Evolutionary conservation across 2,329 filamentous ascomycete species (phyloP).

Genomic region (Westerdykella aurantiaca): DNA sequence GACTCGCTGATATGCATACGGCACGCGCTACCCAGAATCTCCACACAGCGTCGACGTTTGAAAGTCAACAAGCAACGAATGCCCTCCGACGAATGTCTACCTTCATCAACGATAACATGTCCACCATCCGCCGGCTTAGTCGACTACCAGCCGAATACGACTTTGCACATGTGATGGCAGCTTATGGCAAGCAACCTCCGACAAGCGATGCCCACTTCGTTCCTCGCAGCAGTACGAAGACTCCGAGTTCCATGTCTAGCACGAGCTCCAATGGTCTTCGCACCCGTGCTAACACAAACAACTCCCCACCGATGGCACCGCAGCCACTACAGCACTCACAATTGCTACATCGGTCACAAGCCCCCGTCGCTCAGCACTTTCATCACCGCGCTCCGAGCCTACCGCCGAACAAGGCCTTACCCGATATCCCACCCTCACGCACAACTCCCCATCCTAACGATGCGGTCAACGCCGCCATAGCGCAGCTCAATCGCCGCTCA

Average conservation of each 20-base stretch:
- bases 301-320: not conserved
- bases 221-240: not conserved
- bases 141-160: constrained; percentile 13
- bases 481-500: not conserved
- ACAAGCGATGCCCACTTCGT: constrained; percentile 1
- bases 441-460: not conserved
- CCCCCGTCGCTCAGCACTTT: not conserved
- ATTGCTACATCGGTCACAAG: not conserved
- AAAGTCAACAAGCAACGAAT: constrained; percentile 9
- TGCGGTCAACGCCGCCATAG: not conserved
- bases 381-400: not conserved
- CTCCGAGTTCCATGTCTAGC: not conserved
- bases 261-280: not conserved
- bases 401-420: not conserved
- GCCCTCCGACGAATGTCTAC: constrained; percentile 13
- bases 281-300: not conserved
- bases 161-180: constrained; percentile 14
- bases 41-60: constrained; percentile 12
- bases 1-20: constrained; percentile 14
- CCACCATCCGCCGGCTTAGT: constrained; percentile 13
- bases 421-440: not conserved
- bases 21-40: constrained; percentile 8
- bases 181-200: constrained; percentile 16
- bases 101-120: constrained; percentile 16
- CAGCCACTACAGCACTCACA: not conserved